Base-by-base conservation (phyloP, 2,329 filamentous ascomycete species). In the Aspergillus arachidicola region DNA sequence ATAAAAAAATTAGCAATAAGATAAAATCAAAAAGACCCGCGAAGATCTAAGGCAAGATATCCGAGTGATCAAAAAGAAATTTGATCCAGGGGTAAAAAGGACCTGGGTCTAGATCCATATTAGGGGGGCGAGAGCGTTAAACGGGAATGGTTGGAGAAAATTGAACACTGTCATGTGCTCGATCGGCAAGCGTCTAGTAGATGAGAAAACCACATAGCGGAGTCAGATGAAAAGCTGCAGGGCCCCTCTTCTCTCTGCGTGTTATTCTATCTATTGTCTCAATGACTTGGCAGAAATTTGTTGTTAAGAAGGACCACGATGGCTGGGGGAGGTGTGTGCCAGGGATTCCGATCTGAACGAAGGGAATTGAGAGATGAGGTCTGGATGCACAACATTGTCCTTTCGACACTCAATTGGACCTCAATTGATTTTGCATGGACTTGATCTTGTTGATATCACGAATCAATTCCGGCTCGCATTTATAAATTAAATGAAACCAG, bases 111-210 rank as follows among this genome's bases (percentile, higher is more conserved):
- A 66, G 60, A 66, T 58, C 50, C 9, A 28, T 45, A 19, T 32
- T 38, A 38, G 19, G 43, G 30, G 53, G 38, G 54, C 62, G 50
- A 43, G 36, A 48, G 55, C n/a, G 59, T 62, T 48, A 57, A 62
- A 61, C 61, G 21, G 57, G 57, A 61, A 58, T 59, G 57, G 58
- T 48, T 54, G 58, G 60, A 66, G 58, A 68, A 68, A 68, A 68
- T 59, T 66, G 64, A 41, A 61, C 63, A 57, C 38, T 67, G 64
- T 68, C 65, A 67, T 65, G 65, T 68, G 64, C 61, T 66, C 57
- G 64, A 66, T 66, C 64, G 64, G 64, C 64, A 55, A 32, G 59
- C 59, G 57, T 61, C 45, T 61, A 64, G 56, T 48, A 51, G 34
- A 45, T 38, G 12, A 55, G 45, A 50, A 38, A 36, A 45, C 45